phyloP scores from a whole-genome alignment of 306 rosid species.

The Sindora glabra region DNA sequence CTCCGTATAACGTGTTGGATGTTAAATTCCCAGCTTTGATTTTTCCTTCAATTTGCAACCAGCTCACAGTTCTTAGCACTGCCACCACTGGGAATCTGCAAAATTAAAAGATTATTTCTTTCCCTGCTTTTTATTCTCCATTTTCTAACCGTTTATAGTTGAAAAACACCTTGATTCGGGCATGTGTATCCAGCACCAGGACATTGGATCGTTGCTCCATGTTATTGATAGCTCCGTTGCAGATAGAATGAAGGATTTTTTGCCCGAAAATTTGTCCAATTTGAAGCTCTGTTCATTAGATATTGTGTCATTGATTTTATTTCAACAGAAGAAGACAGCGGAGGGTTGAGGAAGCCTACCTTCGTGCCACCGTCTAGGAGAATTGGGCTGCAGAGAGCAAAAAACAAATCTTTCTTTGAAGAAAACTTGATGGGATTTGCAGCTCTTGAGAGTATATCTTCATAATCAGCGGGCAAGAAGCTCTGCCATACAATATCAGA shows the following conservation, averaged over 20 bases:
- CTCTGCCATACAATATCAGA: slow-evolving; percentile 52
- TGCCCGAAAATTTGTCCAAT: slow-evolving; percentile 40
- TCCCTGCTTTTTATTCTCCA: background rate
- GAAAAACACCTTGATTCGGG: slow-evolving; percentile 57
- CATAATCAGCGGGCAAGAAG: slow-evolving; percentile 45
- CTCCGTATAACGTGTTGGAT: slow-evolving; percentile 39
- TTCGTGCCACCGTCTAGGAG: slow-evolving; percentile 44
- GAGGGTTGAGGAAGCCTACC: slow-evolving; percentile 3
- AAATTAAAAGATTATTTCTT: background rate
- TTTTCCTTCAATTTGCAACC: slow-evolving; percentile 56
- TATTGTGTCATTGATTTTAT: background rate
- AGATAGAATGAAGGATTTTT: slow-evolving; percentile 31
- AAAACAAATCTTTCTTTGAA: slow-evolving; percentile 43
- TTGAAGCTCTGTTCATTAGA: slow-evolving; percentile 33
- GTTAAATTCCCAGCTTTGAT: slow-evolving; percentile 27
- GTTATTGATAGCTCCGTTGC: slow-evolving; percentile 46
- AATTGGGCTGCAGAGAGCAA: slow-evolving; percentile 25
- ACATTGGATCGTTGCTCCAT: slow-evolving; percentile 37
- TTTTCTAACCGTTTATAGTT: too few relatives aligned
- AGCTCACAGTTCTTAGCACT: slow-evolving; percentile 40
- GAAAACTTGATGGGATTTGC: slow-evolving; percentile 15
- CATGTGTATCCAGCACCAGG: slow-evolving; percentile 45
- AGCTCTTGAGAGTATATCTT: slow-evolving; percentile 22
- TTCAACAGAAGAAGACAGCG: background rate
- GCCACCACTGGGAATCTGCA: slow-evolving; percentile 41